Evolutionary conservation across 331 rosid species (phyloP).

Genomic region (Pyrus hybrid): DNA sequence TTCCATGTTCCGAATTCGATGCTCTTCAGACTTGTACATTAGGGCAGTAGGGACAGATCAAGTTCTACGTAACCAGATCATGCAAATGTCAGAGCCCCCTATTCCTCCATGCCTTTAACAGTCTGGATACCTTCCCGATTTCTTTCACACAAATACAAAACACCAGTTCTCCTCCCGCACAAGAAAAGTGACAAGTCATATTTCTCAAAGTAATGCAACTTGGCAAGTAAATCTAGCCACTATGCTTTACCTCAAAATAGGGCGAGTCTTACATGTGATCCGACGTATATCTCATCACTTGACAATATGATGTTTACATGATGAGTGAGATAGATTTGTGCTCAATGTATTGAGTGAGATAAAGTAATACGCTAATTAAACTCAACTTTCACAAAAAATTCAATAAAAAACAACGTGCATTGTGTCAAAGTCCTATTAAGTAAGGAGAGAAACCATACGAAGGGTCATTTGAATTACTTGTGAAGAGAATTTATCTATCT

Average conservation of each 20-base stretch:
- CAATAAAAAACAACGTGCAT: too few relatives aligned
- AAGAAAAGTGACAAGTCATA: background rate
- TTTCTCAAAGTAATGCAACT: background rate
- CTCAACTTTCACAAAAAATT: too few relatives aligned
- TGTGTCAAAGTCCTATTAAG: too few relatives aligned
- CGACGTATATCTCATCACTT: too few relatives aligned
- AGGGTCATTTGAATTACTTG: too few relatives aligned
- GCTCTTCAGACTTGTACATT: background rate
- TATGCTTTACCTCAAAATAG: background rate
- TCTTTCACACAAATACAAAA: background rate
- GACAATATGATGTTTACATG: too few relatives aligned
- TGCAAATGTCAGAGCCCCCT: slow-evolving; percentile 4
- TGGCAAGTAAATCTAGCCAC: background rate
- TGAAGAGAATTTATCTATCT: too few relatives aligned
- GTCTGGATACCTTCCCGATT: background rate
- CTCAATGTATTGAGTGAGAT: too few relatives aligned
- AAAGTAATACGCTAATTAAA: too few relatives aligned
- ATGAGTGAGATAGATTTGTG: too few relatives aligned
- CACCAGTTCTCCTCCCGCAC: background rate
- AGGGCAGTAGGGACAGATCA: background rate
- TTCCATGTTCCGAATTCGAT: background rate
- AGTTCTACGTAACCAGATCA: background rate
- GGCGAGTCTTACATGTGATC: too few relatives aligned
- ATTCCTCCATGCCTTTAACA: slow-evolving; percentile 1
- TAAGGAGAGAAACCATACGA: too few relatives aligned